Evolutionary conservation across 108 stramenopile genomes (phyloP), one percentile per base, ranked within the genome.

Genomic region (Skeletonema marinoi): DNA sequence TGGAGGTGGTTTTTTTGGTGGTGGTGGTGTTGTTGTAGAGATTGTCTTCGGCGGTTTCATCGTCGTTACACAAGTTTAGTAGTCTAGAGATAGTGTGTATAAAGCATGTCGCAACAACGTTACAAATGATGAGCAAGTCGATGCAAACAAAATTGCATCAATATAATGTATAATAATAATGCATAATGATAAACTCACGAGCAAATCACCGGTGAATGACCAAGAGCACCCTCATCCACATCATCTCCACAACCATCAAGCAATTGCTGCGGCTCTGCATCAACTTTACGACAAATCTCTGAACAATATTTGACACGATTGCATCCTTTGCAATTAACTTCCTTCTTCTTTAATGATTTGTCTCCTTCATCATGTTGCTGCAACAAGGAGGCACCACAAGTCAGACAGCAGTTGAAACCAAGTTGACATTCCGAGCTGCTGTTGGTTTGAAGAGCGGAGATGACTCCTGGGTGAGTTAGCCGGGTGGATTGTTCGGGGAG

Each of bases 251-350:
- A 54, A 29, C 4, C n/a, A 48, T 41, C 25, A 14, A 36, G 41
- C 11, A 46, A 25, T 30, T 17, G 56, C 6, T 48, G 61, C 17
- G 73, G 31, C 10, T 69, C 58, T 1, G 88, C 59, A 77, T 95
- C 94, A 62, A 80, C 30, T 60, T 70, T 39, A 13, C 83, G 72
- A 66, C 94, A 95, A 13, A 60, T 65, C 8, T 82, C 65, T n/a
- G 89, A 90, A 78, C 95, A 96, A 65, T 96, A 96, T 31, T 71
- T 73, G 36, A 96, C 91, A 8, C 95, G 89, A 36, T 78, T 67
- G 66, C 94, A 95, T 41, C 51, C 74, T 29, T 80, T 79, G 76
- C 95, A 96, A 3, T 70, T 36, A 10, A 19, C 6, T 11, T 59
- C 64, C 4, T 66, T 42, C 0, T 68, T 68, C 17, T 76, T 48